phyloP scores from a whole-genome alignment of 2,329 filamentous ascomycete species.

The Herpotrichia juniperi region DNA sequence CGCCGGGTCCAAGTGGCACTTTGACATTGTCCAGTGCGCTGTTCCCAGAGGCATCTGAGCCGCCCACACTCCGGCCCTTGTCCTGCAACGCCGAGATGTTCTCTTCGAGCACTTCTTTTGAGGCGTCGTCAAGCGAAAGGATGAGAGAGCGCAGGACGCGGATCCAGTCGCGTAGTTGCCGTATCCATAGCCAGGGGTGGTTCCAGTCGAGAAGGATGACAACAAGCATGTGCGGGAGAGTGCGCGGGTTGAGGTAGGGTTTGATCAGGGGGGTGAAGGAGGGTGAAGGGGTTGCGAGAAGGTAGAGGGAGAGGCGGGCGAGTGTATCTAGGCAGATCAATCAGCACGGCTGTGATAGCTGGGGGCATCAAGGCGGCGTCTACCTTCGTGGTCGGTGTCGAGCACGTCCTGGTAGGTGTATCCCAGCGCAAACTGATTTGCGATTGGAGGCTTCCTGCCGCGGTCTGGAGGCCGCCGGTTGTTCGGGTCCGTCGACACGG shows the following conservation, averaged over 20 bases:
- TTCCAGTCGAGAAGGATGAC: conserved; percentile 96
- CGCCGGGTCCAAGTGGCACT: conserved; percentile 81
- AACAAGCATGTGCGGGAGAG: conserved; percentile 83
- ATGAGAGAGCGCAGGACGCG: conserved; percentile 80
- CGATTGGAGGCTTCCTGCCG: conserved; percentile 71
- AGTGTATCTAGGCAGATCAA: conserved; percentile 70
- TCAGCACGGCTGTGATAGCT: neutral
- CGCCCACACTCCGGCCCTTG: conserved; percentile 35
- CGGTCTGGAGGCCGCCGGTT: conserved; percentile 60
- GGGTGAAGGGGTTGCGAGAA: conserved; percentile 82
- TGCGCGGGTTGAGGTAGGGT: conserved; percentile 81
- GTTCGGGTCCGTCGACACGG: conserved; percentile 47
- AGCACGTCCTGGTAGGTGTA: conserved; percentile 96
- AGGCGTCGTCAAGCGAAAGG: conserved; percentile 73
- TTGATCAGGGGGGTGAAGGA: conserved; percentile 83
- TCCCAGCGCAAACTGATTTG: conserved; percentile 89
- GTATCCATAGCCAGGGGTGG: conserved; percentile 89
- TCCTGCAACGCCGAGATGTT: conserved; percentile 82
- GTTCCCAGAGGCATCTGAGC: conserved; percentile 28
- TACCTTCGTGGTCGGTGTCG: conserved; percentile 91
- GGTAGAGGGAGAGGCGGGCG: conserved; percentile 86
- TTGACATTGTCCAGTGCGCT: conserved; percentile 49
- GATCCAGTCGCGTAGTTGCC: conserved; percentile 88
- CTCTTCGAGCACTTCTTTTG: conserved; percentile 85
- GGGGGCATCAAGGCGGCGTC: conserved; percentile 14